Conservation (phyloP, 352 stramenopile species). For the Phytophthora hybrid region DNA sequence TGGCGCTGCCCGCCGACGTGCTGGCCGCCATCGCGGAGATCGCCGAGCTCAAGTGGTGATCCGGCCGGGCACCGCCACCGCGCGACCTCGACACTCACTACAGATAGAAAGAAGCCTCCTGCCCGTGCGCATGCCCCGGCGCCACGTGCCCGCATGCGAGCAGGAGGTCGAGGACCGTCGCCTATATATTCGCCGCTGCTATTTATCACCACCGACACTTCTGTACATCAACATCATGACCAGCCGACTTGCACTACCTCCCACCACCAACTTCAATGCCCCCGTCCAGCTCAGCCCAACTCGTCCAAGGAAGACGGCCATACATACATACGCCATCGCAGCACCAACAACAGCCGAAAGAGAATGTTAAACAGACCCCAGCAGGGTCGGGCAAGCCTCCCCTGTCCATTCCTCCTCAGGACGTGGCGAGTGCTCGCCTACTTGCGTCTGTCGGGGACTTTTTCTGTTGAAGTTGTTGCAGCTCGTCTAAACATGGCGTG, state of each 20-base stretch:
- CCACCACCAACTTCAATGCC: slow-evolving; percentile 5
- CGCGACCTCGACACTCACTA: slow-evolving; percentile 10
- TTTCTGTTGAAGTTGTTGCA: slow-evolving; percentile 36
- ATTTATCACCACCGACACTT: slow-evolving; percentile 25
- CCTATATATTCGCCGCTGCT: slow-evolving; percentile 25
- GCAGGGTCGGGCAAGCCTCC: slow-evolving; percentile 2
- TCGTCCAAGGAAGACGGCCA: slow-evolving; percentile 9
- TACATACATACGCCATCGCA: neutral
- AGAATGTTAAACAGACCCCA: neutral
- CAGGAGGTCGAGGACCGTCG: slow-evolving; percentile 1
- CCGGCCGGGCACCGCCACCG: neutral
- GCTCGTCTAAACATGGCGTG: slow-evolving; percentile 40
- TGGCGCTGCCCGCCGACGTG: slow-evolving; percentile 28
- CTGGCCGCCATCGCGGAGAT: slow-evolving; percentile 31
- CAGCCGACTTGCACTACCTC: neutral
- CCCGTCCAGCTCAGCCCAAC: neutral
- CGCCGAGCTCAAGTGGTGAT: slow-evolving; percentile 31
- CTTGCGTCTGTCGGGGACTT: neutral
- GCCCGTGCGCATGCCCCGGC: neutral
- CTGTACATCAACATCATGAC: slow-evolving; percentile 4
- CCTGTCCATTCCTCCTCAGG: slow-evolving; percentile 14
- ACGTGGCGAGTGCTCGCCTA: slow-evolving; percentile 10
- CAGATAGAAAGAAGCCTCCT: slow-evolving; percentile 18
- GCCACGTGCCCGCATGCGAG: slow-evolving; percentile 6
- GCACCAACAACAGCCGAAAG: slow-evolving; percentile 1